These are phyloP conservation scores for Sporothrix humicola DNA, from an alignment of 2,329 filamentous ascomycete species.

Conservation along the genomic window DNA sequence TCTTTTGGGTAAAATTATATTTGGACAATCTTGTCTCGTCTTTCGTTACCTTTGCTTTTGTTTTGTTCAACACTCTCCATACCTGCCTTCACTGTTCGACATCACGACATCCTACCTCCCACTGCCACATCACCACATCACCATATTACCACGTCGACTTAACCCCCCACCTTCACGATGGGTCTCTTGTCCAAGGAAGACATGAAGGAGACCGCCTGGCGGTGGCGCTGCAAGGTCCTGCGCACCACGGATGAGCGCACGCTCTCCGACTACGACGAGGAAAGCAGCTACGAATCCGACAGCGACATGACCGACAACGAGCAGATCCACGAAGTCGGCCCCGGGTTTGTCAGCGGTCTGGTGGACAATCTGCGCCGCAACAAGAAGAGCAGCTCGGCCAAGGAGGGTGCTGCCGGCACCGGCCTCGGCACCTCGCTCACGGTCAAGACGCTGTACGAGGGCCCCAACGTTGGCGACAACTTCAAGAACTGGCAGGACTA, in stretches of 20 bases:
- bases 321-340: background rate
- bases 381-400: background rate
- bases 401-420: conserved; percentile 28
- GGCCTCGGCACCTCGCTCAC: conserved; percentile 38
- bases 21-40: background rate
- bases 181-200: conserved; percentile 25
- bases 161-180: background rate
- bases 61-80: background rate
- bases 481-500: conserved; percentile 50
- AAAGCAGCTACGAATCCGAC: background rate
- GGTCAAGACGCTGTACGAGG: conserved; percentile 52
- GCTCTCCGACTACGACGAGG: conserved; percentile 39
- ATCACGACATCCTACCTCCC: background rate
- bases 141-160: background rate
- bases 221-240: conserved; percentile 41
- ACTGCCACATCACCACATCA: background rate
- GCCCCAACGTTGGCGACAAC: conserved; percentile 39
- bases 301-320: conserved; percentile 22
- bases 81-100: too few relatives aligned
- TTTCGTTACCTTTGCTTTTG: background rate
- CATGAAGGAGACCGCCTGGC: conserved; percentile 37
- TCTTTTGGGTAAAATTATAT: background rate
- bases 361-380: background rate
- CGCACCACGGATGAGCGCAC: conserved; percentile 39
- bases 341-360: background rate